A percentile compares a stretch with the other conserved stretches of the same genome.
These are phyloP conservation scores for Juglanconis oblonga DNA, from an alignment of 2,329 filamentous ascomycete genomes.

Conservation along the genomic window DNA sequence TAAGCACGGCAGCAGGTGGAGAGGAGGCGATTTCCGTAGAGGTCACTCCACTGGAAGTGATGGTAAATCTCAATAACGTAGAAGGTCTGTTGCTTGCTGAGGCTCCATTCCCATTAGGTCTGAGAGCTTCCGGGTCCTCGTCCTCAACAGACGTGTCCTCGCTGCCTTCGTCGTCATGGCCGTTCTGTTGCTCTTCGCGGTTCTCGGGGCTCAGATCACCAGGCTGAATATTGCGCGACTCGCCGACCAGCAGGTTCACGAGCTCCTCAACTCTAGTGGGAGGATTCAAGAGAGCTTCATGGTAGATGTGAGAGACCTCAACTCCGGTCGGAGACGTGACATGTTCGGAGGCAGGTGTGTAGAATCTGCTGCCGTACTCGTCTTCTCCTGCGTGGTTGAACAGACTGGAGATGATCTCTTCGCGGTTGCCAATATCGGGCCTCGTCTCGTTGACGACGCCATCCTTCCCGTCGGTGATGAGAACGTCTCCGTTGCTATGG, in stretches of 20 bases:
- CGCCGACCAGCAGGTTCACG: constrained; percentile 35
- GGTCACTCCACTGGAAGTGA: background rate
- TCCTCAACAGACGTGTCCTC: constrained; percentile 20
- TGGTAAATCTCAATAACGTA: background rate
- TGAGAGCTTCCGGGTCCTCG: constrained; percentile 16
- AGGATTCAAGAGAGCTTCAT: constrained; percentile 43
- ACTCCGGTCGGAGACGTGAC: constrained; percentile 12
- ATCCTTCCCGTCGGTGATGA: constrained; percentile 56
- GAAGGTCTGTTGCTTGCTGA: background rate
- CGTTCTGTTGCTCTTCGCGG: constrained; percentile 13
- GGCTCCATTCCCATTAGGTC: background rate
- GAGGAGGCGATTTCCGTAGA: background rate
- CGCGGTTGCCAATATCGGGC: constrained; percentile 57
- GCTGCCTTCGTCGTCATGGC: constrained; percentile 9
- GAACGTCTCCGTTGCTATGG: constrained; percentile 60
- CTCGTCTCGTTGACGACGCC: constrained; percentile 58
- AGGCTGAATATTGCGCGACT: constrained; percentile 22
- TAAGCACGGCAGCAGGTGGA: background rate
- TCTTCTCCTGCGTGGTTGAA: constrained; percentile 36
- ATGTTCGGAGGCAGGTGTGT: constrained; percentile 20
- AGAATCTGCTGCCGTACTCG: constrained; percentile 32
- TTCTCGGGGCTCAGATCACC: constrained; percentile 5
- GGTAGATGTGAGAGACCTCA: constrained; percentile 29
- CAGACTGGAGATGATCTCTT: constrained; percentile 56
- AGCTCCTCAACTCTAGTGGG: constrained; percentile 43